Conservation (phyloP, 805 yeast species). For the Henningerozyma blattae region DNA sequence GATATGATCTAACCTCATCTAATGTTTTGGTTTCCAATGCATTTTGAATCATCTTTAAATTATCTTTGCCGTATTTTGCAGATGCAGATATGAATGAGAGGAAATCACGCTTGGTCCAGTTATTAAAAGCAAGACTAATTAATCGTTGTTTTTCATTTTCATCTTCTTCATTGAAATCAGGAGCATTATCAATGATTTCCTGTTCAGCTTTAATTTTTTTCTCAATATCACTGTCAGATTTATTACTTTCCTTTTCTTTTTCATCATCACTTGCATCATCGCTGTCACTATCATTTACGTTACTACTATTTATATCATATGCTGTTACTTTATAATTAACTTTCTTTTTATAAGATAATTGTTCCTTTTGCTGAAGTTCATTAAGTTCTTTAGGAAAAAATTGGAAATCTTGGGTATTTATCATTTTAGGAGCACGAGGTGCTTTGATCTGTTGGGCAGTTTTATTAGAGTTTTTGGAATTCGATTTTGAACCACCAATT, state of each 20-base stretch:
- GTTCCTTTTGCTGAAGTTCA: constrained; percentile 50
- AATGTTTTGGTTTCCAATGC: constrained; percentile 44
- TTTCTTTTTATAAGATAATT: constrained; percentile 46
- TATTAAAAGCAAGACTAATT: constrained; percentile 45
- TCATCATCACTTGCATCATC: constrained; percentile 4
- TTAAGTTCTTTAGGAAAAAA: constrained; percentile 48
- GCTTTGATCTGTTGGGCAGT: constrained; percentile 30
- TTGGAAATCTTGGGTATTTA: constrained; percentile 61
- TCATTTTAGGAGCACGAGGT: constrained; percentile 52
- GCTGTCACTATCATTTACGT: constrained; percentile 37
- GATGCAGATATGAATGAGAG: constrained; percentile 58
- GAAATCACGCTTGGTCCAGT: constrained; percentile 69
- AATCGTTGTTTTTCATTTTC: constrained; percentile 37
- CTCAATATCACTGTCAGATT: constrained; percentile 34
- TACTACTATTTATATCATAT: constrained; percentile 44
- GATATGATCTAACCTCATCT: constrained; percentile 50
- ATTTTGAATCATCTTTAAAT: constrained; percentile 36
- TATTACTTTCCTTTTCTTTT: constrained; percentile 11
- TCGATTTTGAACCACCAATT: constrained; percentile 20
- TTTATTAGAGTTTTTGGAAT: constrained; percentile 19
- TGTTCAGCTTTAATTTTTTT: constrained; percentile 30
- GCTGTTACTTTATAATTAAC: constrained; percentile 46
- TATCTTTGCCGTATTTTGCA: constrained; percentile 52
- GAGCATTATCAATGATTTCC: constrained; percentile 42
- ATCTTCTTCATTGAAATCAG: constrained; percentile 55